A percentile compares a stretch with the other conserved stretches of the same genome.
phyloP scores from a whole-genome alignment of 2,329 filamentous ascomycete species.

The Fusarium verticillioides region DNA sequence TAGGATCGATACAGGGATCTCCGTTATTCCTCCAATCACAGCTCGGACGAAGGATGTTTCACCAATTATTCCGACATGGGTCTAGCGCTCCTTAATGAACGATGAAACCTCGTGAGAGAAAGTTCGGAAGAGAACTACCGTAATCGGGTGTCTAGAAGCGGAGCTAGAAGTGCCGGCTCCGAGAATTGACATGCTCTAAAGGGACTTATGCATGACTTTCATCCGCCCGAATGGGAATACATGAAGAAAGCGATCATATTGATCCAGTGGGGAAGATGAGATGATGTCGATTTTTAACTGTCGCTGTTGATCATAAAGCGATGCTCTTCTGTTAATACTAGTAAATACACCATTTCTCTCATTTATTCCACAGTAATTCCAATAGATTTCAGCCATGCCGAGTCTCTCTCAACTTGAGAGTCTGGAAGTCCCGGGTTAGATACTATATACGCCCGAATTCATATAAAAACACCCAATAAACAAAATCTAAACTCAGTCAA shows the following conservation, averaged over 20 bases:
- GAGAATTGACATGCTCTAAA: not conserved
- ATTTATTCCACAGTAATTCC: not conserved
- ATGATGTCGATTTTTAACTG: no score
- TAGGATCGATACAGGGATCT: not conserved
- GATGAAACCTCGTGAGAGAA: slow-evolving; percentile 8
- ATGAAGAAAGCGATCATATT: no score
- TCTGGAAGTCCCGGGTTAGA: fast-evolving
- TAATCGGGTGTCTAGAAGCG: not conserved
- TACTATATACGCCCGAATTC: fast-evolving
- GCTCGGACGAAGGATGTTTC: not conserved
- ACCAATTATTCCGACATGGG: slow-evolving; percentile 10
- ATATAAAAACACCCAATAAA: not conserved
- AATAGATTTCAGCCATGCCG: not conserved
- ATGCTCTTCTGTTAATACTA: no score
- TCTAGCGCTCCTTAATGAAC: slow-evolving; percentile 4
- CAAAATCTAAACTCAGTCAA: not conserved
- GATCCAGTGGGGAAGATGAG: no score
- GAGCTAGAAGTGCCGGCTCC: not conserved
- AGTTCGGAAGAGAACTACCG: not conserved
- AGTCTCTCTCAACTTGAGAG: not conserved
- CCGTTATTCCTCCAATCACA: slow-evolving; percentile 29
- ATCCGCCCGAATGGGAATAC: not conserved
- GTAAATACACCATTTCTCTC: no score
- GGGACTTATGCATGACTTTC: not conserved
- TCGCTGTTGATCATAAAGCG: no score